A percentile compares a stretch with the other conserved stretches of the same genome.
These are phyloP conservation scores for Globisporangium megalacanthum DNA, from an alignment of 352 stramenopile species.

Conservation along the genomic window DNA sequence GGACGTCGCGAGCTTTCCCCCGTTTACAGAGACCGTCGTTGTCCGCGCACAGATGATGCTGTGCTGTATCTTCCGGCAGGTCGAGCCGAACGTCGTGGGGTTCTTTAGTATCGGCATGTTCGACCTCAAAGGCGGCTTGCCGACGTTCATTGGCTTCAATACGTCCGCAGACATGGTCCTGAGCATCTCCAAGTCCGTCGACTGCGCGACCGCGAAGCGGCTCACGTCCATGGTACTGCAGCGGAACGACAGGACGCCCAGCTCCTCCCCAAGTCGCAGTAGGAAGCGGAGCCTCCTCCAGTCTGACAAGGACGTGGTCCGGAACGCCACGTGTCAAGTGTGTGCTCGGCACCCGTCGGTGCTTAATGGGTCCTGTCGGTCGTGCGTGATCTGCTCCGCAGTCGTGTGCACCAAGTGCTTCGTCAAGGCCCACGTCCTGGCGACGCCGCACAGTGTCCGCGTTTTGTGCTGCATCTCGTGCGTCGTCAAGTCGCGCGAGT, in stretches of 20 bases:
- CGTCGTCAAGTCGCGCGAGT: slow-evolving; percentile 29
- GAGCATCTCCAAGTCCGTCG: slow-evolving; percentile 19
- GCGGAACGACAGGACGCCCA: not conserved
- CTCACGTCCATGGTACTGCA: slow-evolving; percentile 11
- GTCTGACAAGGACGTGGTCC: not conserved
- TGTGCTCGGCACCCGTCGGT: slow-evolving; percentile 14
- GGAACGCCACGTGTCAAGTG: slow-evolving; percentile 8
- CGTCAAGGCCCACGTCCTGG: slow-evolving; percentile 35
- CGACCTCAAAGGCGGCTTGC: slow-evolving; percentile 30
- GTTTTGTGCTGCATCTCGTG: slow-evolving; percentile 50
- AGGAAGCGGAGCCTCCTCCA: not conserved
- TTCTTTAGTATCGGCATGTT: slow-evolving; percentile 49
- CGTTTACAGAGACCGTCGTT: slow-evolving; percentile 23
- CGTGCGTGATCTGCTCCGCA: slow-evolving; percentile 33
- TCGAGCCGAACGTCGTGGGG: slow-evolving; percentile 23
- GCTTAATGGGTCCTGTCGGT: slow-evolving; percentile 19
- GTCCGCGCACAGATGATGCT: slow-evolving; percentile 33
- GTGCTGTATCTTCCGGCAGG: slow-evolving; percentile 47
- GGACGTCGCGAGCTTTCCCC: slow-evolving; percentile 30
- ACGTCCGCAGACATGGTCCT: slow-evolving; percentile 30
- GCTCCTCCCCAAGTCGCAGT: not conserved
- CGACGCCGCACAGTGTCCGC: slow-evolving; percentile 20
- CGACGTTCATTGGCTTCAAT: slow-evolving; percentile 31
- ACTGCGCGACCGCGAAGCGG: slow-evolving; percentile 33
- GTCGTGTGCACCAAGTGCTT: slow-evolving; percentile 47